A percentile compares a stretch with the other conserved stretches of the same genome.
Conservation (phyloP, 306 rosid species). For the Hippophae rhamnoides region DNA sequence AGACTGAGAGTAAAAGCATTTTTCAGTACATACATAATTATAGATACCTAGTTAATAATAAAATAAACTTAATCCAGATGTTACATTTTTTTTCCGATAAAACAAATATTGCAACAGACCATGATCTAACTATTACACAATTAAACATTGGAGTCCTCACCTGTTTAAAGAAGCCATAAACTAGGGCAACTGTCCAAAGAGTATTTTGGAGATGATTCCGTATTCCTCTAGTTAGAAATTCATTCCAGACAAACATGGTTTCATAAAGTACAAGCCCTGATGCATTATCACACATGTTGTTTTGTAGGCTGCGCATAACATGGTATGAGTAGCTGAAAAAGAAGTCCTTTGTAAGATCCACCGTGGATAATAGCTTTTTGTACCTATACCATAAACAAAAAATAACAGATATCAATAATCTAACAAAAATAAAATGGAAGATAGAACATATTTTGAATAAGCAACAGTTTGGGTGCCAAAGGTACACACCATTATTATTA, state of each 20-base stretch:
- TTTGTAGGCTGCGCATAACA: constrained; percentile 90
- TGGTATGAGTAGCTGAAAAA: constrained; percentile 95
- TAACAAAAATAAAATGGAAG: no score
- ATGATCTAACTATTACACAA: constrained; percentile 5
- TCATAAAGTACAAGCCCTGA: constrained; percentile 55
- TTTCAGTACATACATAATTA: no score
- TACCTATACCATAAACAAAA: constrained; percentile 66
- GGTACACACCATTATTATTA: no score
- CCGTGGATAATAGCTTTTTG: constrained; percentile 95
- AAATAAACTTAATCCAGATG: no score
- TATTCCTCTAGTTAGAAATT: constrained; percentile 82
- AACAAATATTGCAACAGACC: not conserved
- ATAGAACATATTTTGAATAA: no score
- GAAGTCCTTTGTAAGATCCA: constrained; percentile 99
- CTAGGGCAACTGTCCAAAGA: constrained; percentile 88
- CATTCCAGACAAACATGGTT: constrained; percentile 96
- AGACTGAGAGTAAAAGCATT: no score
- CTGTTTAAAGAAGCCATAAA: constrained; percentile 88
- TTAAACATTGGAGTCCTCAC: constrained; percentile 22
- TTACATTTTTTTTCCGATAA: no score
- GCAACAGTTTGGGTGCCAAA: no score
- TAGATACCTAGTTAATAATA: no score
- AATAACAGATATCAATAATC: not conserved
- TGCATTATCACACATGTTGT: constrained; percentile 56
- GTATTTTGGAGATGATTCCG: constrained; percentile 69